Conservation (phyloP, 306 rosid genomes). For the Medicago arabica region DNA sequence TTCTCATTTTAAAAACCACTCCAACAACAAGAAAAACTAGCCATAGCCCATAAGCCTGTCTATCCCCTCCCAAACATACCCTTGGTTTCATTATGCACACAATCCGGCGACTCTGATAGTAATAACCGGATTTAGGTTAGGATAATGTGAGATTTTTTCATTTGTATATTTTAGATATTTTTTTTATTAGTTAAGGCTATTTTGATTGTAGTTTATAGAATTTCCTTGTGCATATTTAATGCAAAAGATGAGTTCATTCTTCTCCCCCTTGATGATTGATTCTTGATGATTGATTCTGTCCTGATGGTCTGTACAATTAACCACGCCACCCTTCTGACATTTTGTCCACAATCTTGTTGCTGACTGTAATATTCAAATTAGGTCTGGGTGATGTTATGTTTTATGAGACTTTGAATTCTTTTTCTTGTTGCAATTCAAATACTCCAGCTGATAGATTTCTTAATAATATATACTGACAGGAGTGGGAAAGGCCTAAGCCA, state of each 20-base stretch:
- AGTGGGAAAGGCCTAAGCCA: constrained; percentile 58
- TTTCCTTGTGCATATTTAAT: constrained; percentile 19
- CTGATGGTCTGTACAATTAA: constrained; percentile 1
- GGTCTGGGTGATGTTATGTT: not conserved
- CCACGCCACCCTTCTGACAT: not conserved
- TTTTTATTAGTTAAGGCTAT: not conserved
- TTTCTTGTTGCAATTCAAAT: constrained; percentile 6
- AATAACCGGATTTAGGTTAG: not conserved
- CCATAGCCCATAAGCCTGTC: not conserved
- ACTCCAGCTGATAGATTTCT: constrained; percentile 21
- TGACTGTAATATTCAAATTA: not conserved
- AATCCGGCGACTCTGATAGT: not conserved
- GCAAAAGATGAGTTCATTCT: not conserved
- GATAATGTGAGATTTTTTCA: not conserved
- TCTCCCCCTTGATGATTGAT: not conserved
- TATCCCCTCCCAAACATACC: not conserved
- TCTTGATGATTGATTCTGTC: not conserved
- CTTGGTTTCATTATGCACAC: not conserved
- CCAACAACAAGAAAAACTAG: not conserved
- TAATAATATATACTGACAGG: constrained; percentile 39
- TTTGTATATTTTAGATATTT: not conserved
- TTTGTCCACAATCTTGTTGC: not conserved
- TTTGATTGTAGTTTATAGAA: not conserved
- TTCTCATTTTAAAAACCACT: too few relatives aligned
- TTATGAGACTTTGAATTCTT: constrained; percentile 3